Conservation (phyloP, 805 yeast species). For the Hanseniaspora guilliermondii region DNA sequence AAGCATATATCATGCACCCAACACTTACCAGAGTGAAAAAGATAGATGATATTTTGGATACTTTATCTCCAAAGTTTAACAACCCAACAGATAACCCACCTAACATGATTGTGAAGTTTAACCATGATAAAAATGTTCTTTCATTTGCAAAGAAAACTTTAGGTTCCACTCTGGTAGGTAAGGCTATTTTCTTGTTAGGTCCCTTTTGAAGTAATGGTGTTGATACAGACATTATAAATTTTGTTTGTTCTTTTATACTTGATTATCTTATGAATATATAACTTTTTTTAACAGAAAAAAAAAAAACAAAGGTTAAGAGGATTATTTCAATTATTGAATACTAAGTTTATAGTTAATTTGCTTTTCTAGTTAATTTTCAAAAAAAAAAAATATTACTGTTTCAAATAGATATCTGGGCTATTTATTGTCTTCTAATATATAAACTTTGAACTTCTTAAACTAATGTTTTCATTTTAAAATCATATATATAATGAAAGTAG, state of each 20-base stretch:
- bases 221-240: conserved; percentile 40
- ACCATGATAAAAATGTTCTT: conserved; percentile 96
- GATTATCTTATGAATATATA: no score
- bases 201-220: conserved; percentile 62
- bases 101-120: conserved; percentile 93
- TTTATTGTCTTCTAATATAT: not conserved
- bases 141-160: conserved; percentile 98
- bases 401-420: not conserved
- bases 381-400: not conserved
- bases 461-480: not conserved
- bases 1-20: conserved; percentile 95
- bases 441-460: not conserved
- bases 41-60: conserved; percentile 87
- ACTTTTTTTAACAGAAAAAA: no score
- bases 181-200: conserved; percentile 84
- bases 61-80: conserved; percentile 86
- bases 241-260: not conserved
- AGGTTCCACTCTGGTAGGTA: conserved; percentile 97
- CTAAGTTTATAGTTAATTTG: no score
- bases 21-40: conserved; percentile 90
- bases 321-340: not conserved
- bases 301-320: not conserved
- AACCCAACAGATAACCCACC: conserved; percentile 95
- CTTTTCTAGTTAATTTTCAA: no score
- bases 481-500: no score